Conservation (phyloP, 1,284 basidiomycete species). For the Ceratobasidium theobromae region DNA sequence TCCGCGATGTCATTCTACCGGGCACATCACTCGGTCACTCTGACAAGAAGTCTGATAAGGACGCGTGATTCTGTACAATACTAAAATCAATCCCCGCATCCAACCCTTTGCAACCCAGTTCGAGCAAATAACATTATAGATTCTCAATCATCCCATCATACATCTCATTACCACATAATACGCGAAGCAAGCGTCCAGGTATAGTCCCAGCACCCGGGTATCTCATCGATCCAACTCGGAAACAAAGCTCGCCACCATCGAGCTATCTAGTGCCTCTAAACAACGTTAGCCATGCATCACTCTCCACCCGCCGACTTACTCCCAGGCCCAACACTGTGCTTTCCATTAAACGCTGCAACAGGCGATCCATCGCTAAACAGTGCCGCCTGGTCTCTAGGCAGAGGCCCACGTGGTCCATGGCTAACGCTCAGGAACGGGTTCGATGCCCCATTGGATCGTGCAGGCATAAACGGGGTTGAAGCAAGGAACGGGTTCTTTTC, state of each 20-base stretch:
- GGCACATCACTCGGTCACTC: slow-evolving; percentile 80
- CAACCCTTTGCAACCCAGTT: neutral
- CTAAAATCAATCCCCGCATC: neutral
- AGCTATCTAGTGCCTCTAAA: slow-evolving; percentile 22
- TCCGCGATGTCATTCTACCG: slow-evolving; percentile 79
- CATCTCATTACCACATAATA: slow-evolving; percentile 16
- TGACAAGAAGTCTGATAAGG: slow-evolving; percentile 48
- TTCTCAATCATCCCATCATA: neutral
- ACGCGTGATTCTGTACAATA: neutral
- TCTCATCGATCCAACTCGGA: slow-evolving; percentile 29
- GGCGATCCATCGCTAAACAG: slow-evolving; percentile 1
- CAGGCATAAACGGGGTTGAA: neutral
- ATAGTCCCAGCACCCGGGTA: slow-evolving; percentile 5
- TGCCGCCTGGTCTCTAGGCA: neutral
- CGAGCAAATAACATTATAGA: slow-evolving; percentile 30
- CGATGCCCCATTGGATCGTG: slow-evolving; percentile 6
- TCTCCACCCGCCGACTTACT: neutral
- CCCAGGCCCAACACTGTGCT: slow-evolving; percentile 25
- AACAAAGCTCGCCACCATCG: slow-evolving; percentile 14
- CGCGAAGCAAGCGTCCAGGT: slow-evolving; percentile 4
- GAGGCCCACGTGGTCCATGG: neutral
- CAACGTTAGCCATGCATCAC: neutral
- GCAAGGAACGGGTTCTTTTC: slow-evolving; percentile 22
- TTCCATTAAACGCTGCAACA: slow-evolving; percentile 7
- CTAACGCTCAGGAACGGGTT: slow-evolving; percentile 19